Base-by-base conservation (phyloP, 2,329 filamentous ascomycete species). In the Aspergillus sclerotialis region DNA sequence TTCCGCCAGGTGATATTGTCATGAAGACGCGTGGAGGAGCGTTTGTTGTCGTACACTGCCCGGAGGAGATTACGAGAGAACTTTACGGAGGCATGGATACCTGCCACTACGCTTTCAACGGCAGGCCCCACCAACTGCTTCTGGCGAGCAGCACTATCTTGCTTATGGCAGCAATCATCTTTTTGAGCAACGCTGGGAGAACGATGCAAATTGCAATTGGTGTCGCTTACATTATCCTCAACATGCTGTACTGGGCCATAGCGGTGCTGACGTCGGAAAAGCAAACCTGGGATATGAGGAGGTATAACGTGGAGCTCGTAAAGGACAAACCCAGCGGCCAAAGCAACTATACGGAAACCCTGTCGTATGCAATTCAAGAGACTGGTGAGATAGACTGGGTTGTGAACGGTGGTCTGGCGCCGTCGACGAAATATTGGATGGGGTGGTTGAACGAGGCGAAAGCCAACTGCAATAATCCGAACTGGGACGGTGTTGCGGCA, bases 181-280 rank as follows among this genome's bases (percentile, higher is more conserved):
- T 79, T 9, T 56, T 82, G 21, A 76, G 76, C 2, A 80, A 80
- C 49, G 76, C 75, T 53, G 68, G 67, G n/a, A 79, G 75, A 66
- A 64, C 68, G 28, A 71, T 73, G 40, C 76, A 82, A 53, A 68
- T 74, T 8, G 69, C 76, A 7, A 73, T 80, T 39, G 75, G 74
- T 5, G 63, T 58, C 2, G 63, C 68, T 2, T 81, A 81, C 44
- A 73, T 81, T 35, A 42, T 72, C 4, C 63, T 81, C 32, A 82
- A 81, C 40, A 72, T 69, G 7, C 52, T 74, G 0, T 80, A 79
- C 52, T 81, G 76, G 76, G 60, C 61, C 2, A 61, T 75, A 33
- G 69, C 72, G 15, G 54, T 76, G 52, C 40, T 76, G 16, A 50
- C 71, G 0, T 64, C 65, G 16, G 47, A 53, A 0, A 58, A 58